These are phyloP conservation scores for Gossypium anomalum DNA, from an alignment of 345 rosid species.

Conservation along the genomic window DNA sequence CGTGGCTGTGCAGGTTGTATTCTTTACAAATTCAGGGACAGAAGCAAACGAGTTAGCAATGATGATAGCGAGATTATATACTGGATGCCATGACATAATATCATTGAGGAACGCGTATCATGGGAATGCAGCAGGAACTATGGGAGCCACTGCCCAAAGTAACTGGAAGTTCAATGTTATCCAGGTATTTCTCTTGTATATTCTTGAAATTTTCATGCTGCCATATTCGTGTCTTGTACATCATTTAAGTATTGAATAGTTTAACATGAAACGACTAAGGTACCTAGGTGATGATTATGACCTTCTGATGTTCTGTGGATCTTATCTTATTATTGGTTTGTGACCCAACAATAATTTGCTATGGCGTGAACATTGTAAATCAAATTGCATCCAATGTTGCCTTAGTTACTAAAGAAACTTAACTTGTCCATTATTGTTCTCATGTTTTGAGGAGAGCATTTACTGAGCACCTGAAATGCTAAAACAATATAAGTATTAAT, in stretches of 20 bases:
- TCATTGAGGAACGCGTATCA: constrained; percentile 87
- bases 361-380: too few relatives aligned
- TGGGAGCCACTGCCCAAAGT: constrained; percentile 88
- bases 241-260: background rate
- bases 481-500: too few relatives aligned
- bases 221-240: background rate
- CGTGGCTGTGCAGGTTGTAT: constrained; percentile 52
- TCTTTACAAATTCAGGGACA: constrained; percentile 94
- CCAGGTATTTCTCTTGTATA: constrained; percentile 47
- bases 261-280: background rate
- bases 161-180: constrained; percentile 80
- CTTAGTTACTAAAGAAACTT: too few relatives aligned
- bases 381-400: too few relatives aligned
- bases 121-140: constrained; percentile 89
- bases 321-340: background rate
- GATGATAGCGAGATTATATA: constrained; percentile 91
- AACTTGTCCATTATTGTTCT: too few relatives aligned
- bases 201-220: background rate
- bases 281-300: background rate
- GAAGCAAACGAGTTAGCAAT: constrained; percentile 95
- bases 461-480: too few relatives aligned
- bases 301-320: background rate
- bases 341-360: background rate
- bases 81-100: constrained; percentile 81
- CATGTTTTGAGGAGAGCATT: too few relatives aligned